Percentiles rank a stretch among this genome's conserved stretches.
Evolutionary conservation across 352 stramenopile species (phyloP).

Genomic region (Pythium plurisporium): DNA sequence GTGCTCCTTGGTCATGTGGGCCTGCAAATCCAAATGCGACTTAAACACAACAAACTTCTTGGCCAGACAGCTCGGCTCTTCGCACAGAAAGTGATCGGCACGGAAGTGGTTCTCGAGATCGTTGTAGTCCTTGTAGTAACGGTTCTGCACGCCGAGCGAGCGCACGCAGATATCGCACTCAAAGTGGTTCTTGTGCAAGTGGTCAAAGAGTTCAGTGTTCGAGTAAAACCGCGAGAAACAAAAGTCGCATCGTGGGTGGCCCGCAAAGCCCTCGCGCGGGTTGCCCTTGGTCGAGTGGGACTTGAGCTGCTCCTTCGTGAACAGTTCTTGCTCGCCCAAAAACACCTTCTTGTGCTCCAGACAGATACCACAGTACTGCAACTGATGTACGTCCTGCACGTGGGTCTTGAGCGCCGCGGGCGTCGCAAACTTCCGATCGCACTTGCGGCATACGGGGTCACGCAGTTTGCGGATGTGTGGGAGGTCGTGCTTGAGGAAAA

Average conservation of each 20-base stretch:
- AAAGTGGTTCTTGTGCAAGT: conserved; percentile 90
- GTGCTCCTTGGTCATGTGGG: conserved; percentile 76
- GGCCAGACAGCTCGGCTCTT: conserved; percentile 72
- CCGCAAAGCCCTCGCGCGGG: conserved; percentile 69
- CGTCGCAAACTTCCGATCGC: conserved; percentile 66
- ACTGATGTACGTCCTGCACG: conserved; percentile 61
- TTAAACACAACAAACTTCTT: conserved; percentile 91
- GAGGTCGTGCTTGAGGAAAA: conserved; percentile 80
- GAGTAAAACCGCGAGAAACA: conserved; percentile 87
- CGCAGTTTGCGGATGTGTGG: conserved; percentile 56
- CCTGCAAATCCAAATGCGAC: conserved; percentile 81
- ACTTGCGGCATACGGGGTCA: conserved; percentile 68
- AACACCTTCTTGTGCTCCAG: conserved; percentile 90
- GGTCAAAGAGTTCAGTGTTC: conserved; percentile 83
- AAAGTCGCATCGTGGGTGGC: conserved; percentile 88
- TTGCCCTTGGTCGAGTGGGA: conserved; percentile 69
- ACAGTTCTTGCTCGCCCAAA: conserved; percentile 70
- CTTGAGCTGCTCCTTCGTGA: conserved; percentile 74
- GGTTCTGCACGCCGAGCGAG: conserved; percentile 71
- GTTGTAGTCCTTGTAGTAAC: conserved; percentile 91
- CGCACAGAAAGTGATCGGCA: conserved; percentile 84
- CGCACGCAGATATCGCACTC: conserved; percentile 89
- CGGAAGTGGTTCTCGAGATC: conserved; percentile 90
- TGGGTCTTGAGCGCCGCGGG: conserved; percentile 67
- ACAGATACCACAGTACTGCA: conserved; percentile 82